phyloP scores from a whole-genome alignment of 352 stramenopile species.

The Globisporangium okanoganense region DNA sequence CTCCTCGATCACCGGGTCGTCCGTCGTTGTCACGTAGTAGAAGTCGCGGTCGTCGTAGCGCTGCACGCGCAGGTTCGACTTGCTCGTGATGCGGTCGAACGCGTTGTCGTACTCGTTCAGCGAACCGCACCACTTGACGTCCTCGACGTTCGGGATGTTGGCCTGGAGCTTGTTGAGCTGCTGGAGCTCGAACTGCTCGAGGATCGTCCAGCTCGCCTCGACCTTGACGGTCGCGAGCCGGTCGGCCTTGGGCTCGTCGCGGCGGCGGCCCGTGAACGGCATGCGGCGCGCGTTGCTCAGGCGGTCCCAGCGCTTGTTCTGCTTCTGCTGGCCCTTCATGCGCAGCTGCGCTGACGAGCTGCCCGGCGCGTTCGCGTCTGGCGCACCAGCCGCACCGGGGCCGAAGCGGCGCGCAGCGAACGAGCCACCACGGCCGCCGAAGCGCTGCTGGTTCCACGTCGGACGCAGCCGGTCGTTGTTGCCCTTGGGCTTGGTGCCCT shows the following conservation, averaged over 20 bases:
- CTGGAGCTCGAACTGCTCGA: conserved; percentile 96
- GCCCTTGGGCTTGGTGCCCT: conserved; percentile 65
- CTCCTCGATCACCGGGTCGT: conserved; percentile 95
- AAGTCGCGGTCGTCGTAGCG: conserved; percentile 92
- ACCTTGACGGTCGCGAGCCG: conserved; percentile 90
- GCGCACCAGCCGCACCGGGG: conserved; percentile 18
- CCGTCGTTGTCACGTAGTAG: conserved; percentile 96
- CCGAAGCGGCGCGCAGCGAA: conserved; percentile 25
- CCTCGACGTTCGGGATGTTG: conserved; percentile 81
- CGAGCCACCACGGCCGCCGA: conserved; percentile 53
- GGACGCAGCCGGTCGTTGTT: conserved; percentile 75
- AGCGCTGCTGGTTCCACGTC: conserved; percentile 86
- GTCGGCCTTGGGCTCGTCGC: conserved; percentile 76
- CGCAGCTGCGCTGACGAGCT: conserved; percentile 56
- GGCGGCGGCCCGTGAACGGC: conserved; percentile 46
- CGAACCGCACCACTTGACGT: conserved; percentile 94
- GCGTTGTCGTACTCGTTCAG: conserved; percentile 94
- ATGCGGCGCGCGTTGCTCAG: conserved; percentile 73
- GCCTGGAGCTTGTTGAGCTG: conserved; percentile 94
- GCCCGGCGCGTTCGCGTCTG: conserved; percentile 33
- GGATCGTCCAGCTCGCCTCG: conserved; percentile 87
- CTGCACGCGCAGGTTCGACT: conserved; percentile 72
- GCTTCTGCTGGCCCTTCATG: conserved; percentile 85
- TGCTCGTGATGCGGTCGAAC: conserved; percentile 93
- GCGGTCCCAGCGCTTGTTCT: conserved; percentile 83